A percentile compares a stretch with the other conserved stretches of the same genome.
These are phyloP conservation scores for Aspergillus viridinutans DNA, from an alignment of 2,329 filamentous ascomycete genomes.

Conservation along the genomic window DNA sequence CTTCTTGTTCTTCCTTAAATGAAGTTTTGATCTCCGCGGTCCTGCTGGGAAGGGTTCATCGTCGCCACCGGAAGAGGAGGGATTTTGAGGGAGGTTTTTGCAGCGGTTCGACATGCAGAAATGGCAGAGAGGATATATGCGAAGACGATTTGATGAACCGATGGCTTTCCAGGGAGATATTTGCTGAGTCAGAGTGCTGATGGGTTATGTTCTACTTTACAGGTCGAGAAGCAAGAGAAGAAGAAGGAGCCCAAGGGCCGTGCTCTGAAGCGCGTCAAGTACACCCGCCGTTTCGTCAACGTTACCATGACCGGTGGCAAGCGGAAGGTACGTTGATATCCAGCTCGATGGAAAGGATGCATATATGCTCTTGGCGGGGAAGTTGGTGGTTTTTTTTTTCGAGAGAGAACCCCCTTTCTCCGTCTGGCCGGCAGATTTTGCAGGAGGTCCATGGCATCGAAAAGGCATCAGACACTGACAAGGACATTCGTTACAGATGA, in stretches of 20 bases:
- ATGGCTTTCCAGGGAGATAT: neutral
- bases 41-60: neutral
- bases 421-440: neutral
- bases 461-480: conserved; percentile 8
- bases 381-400: neutral
- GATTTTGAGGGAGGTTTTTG: neutral
- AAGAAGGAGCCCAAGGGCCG: conserved; percentile 95
- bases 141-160: neutral
- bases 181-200: conserved; percentile 2
- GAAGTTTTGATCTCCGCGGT: neutral
- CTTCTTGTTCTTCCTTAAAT: conserved; percentile 1
- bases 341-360: neutral
- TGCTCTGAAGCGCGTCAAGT: conserved; percentile 93
- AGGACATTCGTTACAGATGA: conserved; percentile 57
- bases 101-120: neutral
- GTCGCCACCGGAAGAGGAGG: neutral
- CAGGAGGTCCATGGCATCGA: neutral
- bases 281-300: conserved; percentile 98
- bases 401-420: neutral
- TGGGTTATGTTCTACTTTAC: conserved; percentile 4
- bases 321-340: conserved; percentile 72
- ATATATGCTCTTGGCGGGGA: neutral
- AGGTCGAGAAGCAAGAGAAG: conserved; percentile 61
- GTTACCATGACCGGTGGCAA: conserved; percentile 96
- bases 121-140: neutral